Evolutionary conservation across 305 asterid species (phyloP), one percentile per base, ranked within the genome.

Genomic region (Rubia occidens): DNA sequence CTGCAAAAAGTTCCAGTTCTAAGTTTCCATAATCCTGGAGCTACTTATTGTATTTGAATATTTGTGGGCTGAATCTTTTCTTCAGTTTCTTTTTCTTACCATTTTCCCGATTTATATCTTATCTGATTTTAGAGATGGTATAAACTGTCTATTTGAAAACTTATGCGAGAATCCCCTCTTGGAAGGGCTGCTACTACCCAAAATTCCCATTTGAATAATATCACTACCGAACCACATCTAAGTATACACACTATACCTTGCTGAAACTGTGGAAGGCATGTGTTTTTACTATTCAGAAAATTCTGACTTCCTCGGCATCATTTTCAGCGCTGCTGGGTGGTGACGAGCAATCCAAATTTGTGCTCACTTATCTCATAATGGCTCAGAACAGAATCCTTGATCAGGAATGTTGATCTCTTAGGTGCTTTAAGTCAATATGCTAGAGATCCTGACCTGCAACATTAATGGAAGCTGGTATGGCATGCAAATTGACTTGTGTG

Each of bases 351-450:
- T 80, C 80, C 84, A 71, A 77, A 78, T 65, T 49, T 80, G 44
- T 77, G 79, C 68, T 69, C 82, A 21, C 73, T 80, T 74, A 77
- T 80, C 73, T 77, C 84, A 68, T 77, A 74, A 74, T 80, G 84
- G 84, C 81, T 80, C 54, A 81, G 84, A 73, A 80, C 84, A 69
- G 84, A 77, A 72, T 73, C 82, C 21, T 77, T 82, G 82, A 74
- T 80, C 71, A 77, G 76, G 67, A 72, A 77, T 74, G 47, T 75
- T 72, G 84, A 80, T 64, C 78, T 80, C 21, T 60, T 80, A 71
- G 64, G 80, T 32, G 82, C 79, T 68, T 72, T 80, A 67, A 68
- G 72, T 43, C 78, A 80, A 71, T 75, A 71, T 80, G 81, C 73
- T 24, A 55, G 61, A 11, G 80, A 80, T 75, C 77, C 79, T 26